Percentiles rank a stretch among this genome's conserved stretches.
Evolutionary conservation across 108 stramenopile genomes (phyloP).

Genomic region (Aurantiochytrium sp.): DNA sequence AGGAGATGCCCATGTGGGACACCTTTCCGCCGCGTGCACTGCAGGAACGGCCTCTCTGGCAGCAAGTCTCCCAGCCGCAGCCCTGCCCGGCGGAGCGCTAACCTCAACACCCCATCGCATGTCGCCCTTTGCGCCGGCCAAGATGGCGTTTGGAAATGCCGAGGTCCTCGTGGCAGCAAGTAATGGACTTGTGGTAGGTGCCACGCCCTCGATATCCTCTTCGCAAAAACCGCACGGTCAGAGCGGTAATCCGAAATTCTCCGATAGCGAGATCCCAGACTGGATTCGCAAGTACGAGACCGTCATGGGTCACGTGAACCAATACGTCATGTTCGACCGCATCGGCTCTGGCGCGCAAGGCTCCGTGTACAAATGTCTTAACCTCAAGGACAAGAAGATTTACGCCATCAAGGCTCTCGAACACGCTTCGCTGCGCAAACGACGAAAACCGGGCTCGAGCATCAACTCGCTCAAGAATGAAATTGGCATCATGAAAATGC

Average conservation of each 20-base stretch:
- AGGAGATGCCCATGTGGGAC: neutral
- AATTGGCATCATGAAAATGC: slow-evolving; percentile 58
- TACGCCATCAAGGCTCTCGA: slow-evolving; percentile 64
- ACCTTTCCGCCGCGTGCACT: neutral
- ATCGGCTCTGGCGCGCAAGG: neutral
- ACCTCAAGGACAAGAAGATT: neutral
- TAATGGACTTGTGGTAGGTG: neutral
- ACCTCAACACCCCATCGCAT: too few relatives aligned
- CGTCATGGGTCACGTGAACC: slow-evolving; percentile 7
- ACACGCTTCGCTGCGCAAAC: slow-evolving; percentile 64
- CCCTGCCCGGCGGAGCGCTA: neutral
- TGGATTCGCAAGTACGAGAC: slow-evolving; percentile 2
- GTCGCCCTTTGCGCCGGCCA: neutral
- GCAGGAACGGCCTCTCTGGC: neutral
- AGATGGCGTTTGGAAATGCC: neutral
- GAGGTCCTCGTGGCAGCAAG: neutral
- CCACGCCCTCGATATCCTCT: neutral
- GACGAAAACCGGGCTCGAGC: slow-evolving; percentile 66
- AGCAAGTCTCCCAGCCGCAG: neutral
- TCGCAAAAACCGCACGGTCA: neutral
- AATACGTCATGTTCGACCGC: slow-evolving; percentile 4
- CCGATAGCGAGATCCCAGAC: neutral
- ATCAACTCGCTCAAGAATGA: slow-evolving; percentile 59
- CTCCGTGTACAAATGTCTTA: slow-evolving; percentile 13
- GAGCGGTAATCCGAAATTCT: neutral